Evolutionary conservation across 345 rosid species (phyloP), one percentile per base, ranked within the genome.

Genomic region (Arabis hirsuta): DNA sequence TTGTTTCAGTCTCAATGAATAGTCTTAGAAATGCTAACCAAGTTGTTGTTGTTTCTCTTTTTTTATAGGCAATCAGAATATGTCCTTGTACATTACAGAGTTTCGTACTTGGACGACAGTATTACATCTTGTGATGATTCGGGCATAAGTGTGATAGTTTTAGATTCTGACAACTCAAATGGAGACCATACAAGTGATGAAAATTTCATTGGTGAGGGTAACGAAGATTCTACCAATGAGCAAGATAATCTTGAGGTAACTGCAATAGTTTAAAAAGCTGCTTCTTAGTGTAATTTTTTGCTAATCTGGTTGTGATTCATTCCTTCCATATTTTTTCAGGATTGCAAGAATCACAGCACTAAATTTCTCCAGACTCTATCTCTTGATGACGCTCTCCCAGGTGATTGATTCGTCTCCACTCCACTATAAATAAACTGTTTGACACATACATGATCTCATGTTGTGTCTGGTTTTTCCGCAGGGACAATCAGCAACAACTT

Each of bases 291-390:
- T n/a, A 27, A 0, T 50, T 27, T 52, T 67, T 45, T 56, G 9
- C 16, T 27, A 11, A 3, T 60, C 20, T 46, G 65, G 12, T 48
- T 7, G 39, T 31, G 50, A 42, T n/a, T 64, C 9, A 50, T 68
- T 52, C 13, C 58, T 24, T 38, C 41, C 72, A 6, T 71, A 38
- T 60, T 58, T 22, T 62, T 48, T 69, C 85, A 91, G 98, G 91
- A 97, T 7, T 94, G 89, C 72, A 91, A 94, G 86, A 89, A 88
- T 78, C 98, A 91, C 74, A 96, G 85, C 67, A 91, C 97, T 6
- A 91, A 87, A 76, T 78, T 91, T 55, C 88, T 94, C 79, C 96
- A 81, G 77, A 54, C 83, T n/a, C 52, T 44, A 50, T 81, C 81
- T 63, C 74, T 86, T 11, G 90, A 84, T 43, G 91, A 94, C 79